Evolutionary conservation across 164 flowering plant species (phyloP), one percentile per base, ranked within the genome.

Genomic region (Nymphaea colorata): DNA sequence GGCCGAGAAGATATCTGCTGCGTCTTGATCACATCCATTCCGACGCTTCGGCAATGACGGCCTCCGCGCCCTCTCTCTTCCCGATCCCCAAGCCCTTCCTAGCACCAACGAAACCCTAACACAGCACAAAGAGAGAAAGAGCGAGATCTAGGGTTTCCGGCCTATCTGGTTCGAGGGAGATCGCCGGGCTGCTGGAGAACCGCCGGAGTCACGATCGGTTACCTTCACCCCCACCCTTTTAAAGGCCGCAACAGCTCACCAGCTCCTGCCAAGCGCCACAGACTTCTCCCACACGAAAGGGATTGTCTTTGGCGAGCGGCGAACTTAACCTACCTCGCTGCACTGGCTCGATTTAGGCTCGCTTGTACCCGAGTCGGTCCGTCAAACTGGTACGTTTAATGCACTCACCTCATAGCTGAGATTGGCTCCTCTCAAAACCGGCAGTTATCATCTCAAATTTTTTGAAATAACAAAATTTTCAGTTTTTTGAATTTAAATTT

Each of bases 11-110:
- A 80, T 59, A 93, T 81, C 75, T 93, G 97, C 77, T 91, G 93
- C 65, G 89, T 81, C 79, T 92, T 92, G 10, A 92, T 85, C 71
- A 92, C 98, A 59, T 92, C 96, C 97, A 91, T 91, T 17, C 41
- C 57, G 57, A 51, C 57, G 57, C 57, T 51, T 51, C 57, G 57
- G 12, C 57, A 51, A 51, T 51, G 57, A 51, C 57, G 57, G 36
- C 36, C 36, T 25, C 36, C 36, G 36, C 36, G 36, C 36, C 36
- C 36, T 25, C 36, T 25, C 36, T 25, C 36, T 25, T 25, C 36
- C 36, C 36, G 36, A 25, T 7, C 57, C 57, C 57, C 14, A 51
- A 51, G 15, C 57, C 14, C 12, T 51, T 3, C 14, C 57, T 51
- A 51, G 8, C 57, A 8, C 57, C 3, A 51, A 15, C 12, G 5